phyloP scores from a whole-genome alignment of 495 filamentous ascomycete genomes.

The Oleoguttula mirabilis region DNA sequence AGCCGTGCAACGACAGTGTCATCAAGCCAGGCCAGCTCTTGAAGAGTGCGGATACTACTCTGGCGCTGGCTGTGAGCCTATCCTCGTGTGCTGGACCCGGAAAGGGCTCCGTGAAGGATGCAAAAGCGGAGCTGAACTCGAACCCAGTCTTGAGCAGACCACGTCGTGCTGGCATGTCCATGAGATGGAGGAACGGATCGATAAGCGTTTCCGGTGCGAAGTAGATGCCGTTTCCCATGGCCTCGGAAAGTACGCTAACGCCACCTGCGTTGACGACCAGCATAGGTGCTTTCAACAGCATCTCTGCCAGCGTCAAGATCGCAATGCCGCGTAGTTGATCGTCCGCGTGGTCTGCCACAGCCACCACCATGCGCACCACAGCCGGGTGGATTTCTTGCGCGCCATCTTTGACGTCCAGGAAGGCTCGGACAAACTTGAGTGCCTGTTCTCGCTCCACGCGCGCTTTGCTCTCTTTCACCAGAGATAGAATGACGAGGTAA shows the following conservation, averaged over 20 bases:
- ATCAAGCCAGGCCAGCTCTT: constrained; percentile 90
- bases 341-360: constrained; percentile 77
- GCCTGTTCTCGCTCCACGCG: constrained; percentile 95
- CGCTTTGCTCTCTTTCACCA: constrained; percentile 89
- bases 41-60: constrained; percentile 72
- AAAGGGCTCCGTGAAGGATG: constrained; percentile 77
- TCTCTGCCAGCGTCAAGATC: constrained; percentile 82
- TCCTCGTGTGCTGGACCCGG: constrained; percentile 55
- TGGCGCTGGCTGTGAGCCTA: constrained; percentile 70
- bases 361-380: constrained; percentile 74
- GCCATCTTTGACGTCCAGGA: constrained; percentile 90
- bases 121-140: constrained; percentile 38
- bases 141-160: constrained; percentile 70
- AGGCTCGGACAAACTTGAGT: constrained; percentile 88
- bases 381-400: constrained; percentile 76
- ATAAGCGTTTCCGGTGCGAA: constrained; percentile 79
- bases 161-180: constrained; percentile 72
- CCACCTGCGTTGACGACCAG: constrained; percentile 71
- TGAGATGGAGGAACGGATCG: constrained; percentile 70
- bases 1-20: constrained; percentile 71
- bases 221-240: constrained; percentile 80
- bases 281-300: constrained; percentile 71
- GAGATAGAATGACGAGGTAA: constrained; percentile 76
- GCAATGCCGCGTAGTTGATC: constrained; percentile 82
- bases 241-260: constrained; percentile 67